phyloP scores from a whole-genome alignment of 2,329 filamentous ascomycete genomes.

The Beauveria rudraprayagi region DNA sequence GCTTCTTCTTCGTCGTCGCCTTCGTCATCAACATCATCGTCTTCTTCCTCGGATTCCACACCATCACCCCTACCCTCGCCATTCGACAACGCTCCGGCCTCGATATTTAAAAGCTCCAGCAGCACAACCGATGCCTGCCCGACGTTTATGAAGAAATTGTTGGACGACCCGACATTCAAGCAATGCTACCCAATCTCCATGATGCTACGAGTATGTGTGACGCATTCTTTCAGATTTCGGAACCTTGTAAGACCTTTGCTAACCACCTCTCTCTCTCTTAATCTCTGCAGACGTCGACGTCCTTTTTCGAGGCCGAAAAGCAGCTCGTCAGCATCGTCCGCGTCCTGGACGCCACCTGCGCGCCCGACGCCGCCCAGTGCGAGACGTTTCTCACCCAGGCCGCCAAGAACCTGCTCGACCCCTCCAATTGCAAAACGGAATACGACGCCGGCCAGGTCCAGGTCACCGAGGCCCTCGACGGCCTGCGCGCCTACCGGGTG shows the following conservation, averaged over 20 bases:
- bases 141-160: constrained; percentile 59
- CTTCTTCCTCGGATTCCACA: constrained; percentile 13
- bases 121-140: constrained; percentile 46
- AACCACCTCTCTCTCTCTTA: no score
- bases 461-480: constrained; percentile 66
- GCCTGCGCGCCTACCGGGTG: constrained; percentile 67
- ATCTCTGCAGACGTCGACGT: constrained; percentile 58
- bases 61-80: constrained; percentile 48
- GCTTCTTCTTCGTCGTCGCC: not conserved
- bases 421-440: constrained; percentile 64
- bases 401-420: constrained; percentile 54
- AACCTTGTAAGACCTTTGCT: no score
- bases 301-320: constrained; percentile 73
- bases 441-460: constrained; percentile 57
- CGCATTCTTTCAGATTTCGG: no score
- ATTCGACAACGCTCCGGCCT: constrained; percentile 57
- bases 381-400: constrained; percentile 53
- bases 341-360: constrained; percentile 72
- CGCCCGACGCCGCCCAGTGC: constrained; percentile 59
- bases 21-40: constrained; percentile 6
- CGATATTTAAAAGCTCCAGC: constrained; percentile 49
- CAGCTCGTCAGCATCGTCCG: constrained; percentile 65
- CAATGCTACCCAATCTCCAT: constrained; percentile 77
- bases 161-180: constrained; percentile 58
- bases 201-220: constrained; percentile 59